Percentiles rank a stretch among this genome's conserved stretches.
These are phyloP conservation scores for Apostasia ramifera DNA, from an alignment of 106 monocot genomes.

Conservation along the genomic window DNA sequence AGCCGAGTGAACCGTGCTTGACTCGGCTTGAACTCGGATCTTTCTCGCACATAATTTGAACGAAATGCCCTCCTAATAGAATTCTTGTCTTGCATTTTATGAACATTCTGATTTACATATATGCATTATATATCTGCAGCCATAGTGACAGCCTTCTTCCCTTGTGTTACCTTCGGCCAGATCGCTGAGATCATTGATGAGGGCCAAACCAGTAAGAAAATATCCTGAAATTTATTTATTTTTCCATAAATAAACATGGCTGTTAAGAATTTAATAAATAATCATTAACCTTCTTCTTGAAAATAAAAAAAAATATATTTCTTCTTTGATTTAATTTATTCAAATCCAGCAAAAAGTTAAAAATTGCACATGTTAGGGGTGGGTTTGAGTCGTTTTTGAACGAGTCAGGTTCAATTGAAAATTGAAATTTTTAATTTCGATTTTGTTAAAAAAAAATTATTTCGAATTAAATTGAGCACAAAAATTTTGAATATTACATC, in stretches of 20 bases:
- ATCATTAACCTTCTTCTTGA: not conserved
- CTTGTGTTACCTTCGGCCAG: slow-evolving; percentile 59
- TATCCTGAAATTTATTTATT: not conserved
- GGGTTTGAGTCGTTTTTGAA: too few relatives aligned
- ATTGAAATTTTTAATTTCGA: too few relatives aligned
- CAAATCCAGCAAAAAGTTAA: not conserved
- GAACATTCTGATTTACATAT: not conserved
- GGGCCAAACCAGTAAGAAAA: slow-evolving; percentile 43
- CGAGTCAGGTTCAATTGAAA: too few relatives aligned
- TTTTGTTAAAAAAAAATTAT: too few relatives aligned
- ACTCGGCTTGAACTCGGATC: not conserved
- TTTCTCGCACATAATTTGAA: not conserved
- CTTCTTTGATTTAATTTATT: not conserved
- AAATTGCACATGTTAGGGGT: too few relatives aligned
- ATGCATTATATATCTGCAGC: slow-evolving; percentile 12
- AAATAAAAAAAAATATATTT: not conserved
- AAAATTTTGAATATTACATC: too few relatives aligned
- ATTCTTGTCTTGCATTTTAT: not conserved
- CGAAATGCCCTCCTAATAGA: not conserved
- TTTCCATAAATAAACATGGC: too few relatives aligned
- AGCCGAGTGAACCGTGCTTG: too few relatives aligned
- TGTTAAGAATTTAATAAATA: too few relatives aligned
- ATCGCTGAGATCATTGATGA: slow-evolving; percentile 51
- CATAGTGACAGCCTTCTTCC: slow-evolving; percentile 53
- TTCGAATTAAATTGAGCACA: too few relatives aligned